A percentile compares a stretch with the other conserved stretches of the same genome.
Evolutionary conservation across 2,329 filamentous ascomycete genomes (phyloP).

Genomic region (Trichoderma polysporum): DNA sequence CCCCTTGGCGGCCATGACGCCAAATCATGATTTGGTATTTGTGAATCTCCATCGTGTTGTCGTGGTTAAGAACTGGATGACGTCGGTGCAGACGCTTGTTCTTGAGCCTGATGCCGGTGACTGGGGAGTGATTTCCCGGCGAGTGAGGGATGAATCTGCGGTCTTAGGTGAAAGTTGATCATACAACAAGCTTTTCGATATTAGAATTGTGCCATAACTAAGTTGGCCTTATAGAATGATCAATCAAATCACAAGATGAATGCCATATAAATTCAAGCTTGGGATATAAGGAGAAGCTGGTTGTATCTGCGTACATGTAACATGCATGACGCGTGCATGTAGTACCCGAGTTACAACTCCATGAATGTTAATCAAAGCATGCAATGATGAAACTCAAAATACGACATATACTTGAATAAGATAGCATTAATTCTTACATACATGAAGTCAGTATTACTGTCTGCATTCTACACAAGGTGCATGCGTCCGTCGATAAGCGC

Average conservation of each 20-base stretch:
- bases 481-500: slow-evolving; percentile 8
- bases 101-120: not conserved
- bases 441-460: not conserved
- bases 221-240: not conserved
- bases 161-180: not conserved
- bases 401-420: not conserved
- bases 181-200: too few species aligned
- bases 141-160: not conserved
- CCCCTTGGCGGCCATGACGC: not conserved
- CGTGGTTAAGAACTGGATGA: slow-evolving; percentile 6
- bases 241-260: not conserved
- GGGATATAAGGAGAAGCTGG: not conserved
- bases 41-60: not conserved
- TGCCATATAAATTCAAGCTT: not conserved
- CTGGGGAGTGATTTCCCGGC: not conserved
- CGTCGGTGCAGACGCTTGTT: not conserved
- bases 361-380: not conserved
- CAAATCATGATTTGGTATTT: not conserved
- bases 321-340: too few species aligned
- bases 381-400: not conserved
- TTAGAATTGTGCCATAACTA: too few species aligned
- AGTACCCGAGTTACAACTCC: not conserved
- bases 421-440: not conserved
- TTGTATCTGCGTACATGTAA: not conserved
- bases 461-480: not conserved